Evolutionary conservation across 2,329 filamentous ascomycete genomes (phyloP).

Genomic region (Botrytis cinerea): DNA sequence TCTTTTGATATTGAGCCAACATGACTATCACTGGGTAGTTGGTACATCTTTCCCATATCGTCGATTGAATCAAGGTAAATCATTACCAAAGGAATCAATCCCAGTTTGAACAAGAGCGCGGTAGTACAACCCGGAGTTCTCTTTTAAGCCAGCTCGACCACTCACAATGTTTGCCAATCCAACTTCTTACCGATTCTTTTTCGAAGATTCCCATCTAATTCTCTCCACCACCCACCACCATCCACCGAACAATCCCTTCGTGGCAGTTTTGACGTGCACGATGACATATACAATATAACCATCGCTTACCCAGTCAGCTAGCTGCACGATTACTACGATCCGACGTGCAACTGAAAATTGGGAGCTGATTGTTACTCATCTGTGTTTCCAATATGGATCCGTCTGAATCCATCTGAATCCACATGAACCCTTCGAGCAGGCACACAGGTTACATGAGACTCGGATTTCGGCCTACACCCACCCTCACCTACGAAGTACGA

Average conservation of each 20-base stretch:
- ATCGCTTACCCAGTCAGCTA: background rate
- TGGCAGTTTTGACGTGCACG: slow-evolving; percentile 11
- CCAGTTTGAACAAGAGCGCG: background rate
- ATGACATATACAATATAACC: slow-evolving; percentile 11
- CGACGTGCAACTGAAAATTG: background rate
- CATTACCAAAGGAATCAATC: background rate
- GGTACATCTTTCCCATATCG: background rate
- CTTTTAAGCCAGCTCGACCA: background rate
- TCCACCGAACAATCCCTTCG: slow-evolving; percentile 10
- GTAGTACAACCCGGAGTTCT: background rate
- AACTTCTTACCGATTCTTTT: slow-evolving; percentile 11
- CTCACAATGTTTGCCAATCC: background rate
- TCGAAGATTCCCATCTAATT: background rate
- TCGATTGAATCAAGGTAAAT: background rate
- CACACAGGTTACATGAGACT: background rate
- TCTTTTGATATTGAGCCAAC: background rate
- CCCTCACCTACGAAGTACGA: no score
- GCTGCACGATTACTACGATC: background rate
- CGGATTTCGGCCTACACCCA: background rate
- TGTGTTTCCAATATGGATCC: background rate
- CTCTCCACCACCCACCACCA: slow-evolving; percentile 8
- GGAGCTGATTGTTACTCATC: background rate
- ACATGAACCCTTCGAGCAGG: background rate
- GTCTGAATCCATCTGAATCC: background rate
- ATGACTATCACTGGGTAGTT: background rate